Conservation (phyloP, 2,329 filamentous ascomycete genomes). For the Aspergillus thermomutatus region DNA sequence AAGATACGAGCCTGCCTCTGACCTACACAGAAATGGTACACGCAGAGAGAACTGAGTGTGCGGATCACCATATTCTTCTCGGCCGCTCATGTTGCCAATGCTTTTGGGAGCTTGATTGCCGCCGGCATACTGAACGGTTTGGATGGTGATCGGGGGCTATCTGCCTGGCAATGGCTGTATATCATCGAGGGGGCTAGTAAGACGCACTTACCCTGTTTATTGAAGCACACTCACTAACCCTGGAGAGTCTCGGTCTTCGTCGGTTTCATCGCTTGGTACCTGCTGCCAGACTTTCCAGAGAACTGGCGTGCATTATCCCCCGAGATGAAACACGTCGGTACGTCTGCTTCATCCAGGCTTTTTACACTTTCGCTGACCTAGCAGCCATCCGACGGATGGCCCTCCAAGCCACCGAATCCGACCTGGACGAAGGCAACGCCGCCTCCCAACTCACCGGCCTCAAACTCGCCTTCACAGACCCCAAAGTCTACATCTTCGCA, state of each 20-base stretch:
- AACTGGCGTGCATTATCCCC: slow-evolving; percentile 44
- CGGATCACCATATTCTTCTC: slow-evolving; percentile 53
- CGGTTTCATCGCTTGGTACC: slow-evolving; percentile 30
- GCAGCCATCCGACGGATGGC: slow-evolving; percentile 47
- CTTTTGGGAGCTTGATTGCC: slow-evolving; percentile 53
- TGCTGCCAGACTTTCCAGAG: slow-evolving; percentile 44
- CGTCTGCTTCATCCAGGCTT: neutral
- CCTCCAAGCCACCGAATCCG: slow-evolving; percentile 48
- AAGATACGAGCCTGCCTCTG: neutral
- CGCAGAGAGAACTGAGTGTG: slow-evolving; percentile 49
- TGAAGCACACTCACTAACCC: neutral
- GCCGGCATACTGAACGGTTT: slow-evolving; percentile 48
- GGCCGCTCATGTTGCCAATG: slow-evolving; percentile 47
- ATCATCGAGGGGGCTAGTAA: slow-evolving; percentile 39
- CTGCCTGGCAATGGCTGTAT: slow-evolving; percentile 44
- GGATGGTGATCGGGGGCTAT: slow-evolving; percentile 31
- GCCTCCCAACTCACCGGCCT: slow-evolving; percentile 49
- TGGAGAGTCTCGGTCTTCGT: slow-evolving; percentile 20
- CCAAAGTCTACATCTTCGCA: slow-evolving; percentile 46
- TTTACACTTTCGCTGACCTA: neutral
- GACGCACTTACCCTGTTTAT: neutral
- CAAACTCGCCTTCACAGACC: slow-evolving; percentile 51
- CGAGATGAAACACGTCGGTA: slow-evolving; percentile 42
- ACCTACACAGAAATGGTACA: slow-evolving; percentile 46
- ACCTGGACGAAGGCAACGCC: slow-evolving; percentile 46